Evolutionary conservation across 495 filamentous ascomycete species (phyloP).

Genomic region (Penicillium macrosclerotiorum): DNA sequence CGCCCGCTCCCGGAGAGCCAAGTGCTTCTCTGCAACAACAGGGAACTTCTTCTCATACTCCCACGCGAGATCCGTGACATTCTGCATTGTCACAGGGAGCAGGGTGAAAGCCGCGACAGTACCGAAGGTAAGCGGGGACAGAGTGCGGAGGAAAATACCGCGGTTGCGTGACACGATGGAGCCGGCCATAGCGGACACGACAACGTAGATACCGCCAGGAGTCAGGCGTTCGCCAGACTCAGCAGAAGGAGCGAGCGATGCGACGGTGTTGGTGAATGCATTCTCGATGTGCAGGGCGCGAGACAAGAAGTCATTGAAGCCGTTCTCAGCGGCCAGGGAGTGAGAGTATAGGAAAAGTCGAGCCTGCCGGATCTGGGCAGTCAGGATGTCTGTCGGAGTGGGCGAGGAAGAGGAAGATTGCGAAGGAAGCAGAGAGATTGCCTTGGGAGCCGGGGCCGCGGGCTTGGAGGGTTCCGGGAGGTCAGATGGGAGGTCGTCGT

Average conservation of each 20-base stretch:
- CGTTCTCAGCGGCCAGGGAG: constrained; percentile 67
- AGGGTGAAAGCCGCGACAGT: constrained; percentile 71
- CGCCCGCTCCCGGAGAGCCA: constrained; percentile 61
- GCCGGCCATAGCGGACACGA: constrained; percentile 89
- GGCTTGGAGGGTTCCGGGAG: constrained; percentile 40
- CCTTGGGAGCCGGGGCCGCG: constrained; percentile 22
- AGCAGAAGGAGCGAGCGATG: constrained; percentile 77
- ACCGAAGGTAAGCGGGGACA: constrained; percentile 69
- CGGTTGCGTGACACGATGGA: constrained; percentile 84
- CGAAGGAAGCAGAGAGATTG: constrained; percentile 20
- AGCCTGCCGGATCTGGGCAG: constrained; percentile 72
- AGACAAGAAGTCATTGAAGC: constrained; percentile 73
- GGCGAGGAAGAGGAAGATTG: constrained; percentile 48
- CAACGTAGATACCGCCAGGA: constrained; percentile 83
- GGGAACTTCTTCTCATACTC: constrained; percentile 85
- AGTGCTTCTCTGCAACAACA: constrained; percentile 72
- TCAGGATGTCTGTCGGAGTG: constrained; percentile 87
- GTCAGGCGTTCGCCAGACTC: constrained; percentile 80
- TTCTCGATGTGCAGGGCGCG: constrained; percentile 74
- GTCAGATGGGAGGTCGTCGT: constrained; percentile 63
- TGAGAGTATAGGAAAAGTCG: constrained; percentile 81
- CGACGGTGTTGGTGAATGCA: constrained; percentile 75
- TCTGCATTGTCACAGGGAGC: constrained; percentile 76
- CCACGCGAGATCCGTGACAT: constrained; percentile 82
- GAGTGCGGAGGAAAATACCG: constrained; percentile 70